Evolutionary conservation across 768 basidiomycete genomes (phyloP).

Genomic region (Multifurca ochricompacta): DNA sequence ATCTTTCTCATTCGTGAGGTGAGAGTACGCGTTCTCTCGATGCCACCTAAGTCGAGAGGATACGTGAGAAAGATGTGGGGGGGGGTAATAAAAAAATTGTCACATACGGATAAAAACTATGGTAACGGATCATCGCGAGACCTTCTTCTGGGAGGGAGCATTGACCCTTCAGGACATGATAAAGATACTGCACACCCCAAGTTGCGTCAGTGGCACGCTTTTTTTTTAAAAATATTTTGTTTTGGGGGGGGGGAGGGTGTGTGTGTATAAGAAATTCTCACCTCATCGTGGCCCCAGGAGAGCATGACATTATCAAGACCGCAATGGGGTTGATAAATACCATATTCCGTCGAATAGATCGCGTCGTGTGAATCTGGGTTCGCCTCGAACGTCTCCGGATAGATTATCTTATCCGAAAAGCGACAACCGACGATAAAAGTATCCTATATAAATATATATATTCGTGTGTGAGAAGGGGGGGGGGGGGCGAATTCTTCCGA

Average conservation of each 20-base stretch:
- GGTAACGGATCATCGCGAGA: slow-evolving; percentile 88
- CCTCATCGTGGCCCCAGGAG: slow-evolving; percentile 90
- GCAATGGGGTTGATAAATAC: slow-evolving; percentile 71
- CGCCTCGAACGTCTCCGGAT: slow-evolving; percentile 65
- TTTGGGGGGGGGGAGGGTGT: no score
- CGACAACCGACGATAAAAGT: slow-evolving; percentile 80
- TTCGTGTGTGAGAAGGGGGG: slow-evolving; percentile 2
- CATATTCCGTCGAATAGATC: slow-evolving; percentile 62
- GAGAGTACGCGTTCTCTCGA: slow-evolving; percentile 74
- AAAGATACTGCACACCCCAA: slow-evolving; percentile 59
- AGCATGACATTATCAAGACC: slow-evolving; percentile 85
- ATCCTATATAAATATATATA: no score
- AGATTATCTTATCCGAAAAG: slow-evolving; percentile 78
- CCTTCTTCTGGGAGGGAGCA: slow-evolving; percentile 72
- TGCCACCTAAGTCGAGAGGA: slow-evolving; percentile 54
- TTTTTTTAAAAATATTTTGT: no score
- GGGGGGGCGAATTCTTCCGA: no score
- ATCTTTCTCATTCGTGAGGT: slow-evolving; percentile 73
- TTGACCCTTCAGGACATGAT: slow-evolving; percentile 77
- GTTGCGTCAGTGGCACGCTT: neutral
- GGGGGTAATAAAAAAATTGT: no score
- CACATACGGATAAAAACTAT: slow-evolving; percentile 82
- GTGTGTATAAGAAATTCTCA: slow-evolving; percentile 31
- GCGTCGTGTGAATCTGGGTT: slow-evolving; percentile 64
- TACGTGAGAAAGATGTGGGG: neutral